Percentiles rank a stretch among this genome's conserved stretches.
Evolutionary conservation across 2,329 filamentous ascomycete genomes (phyloP).

Genomic region (Trichoderma sp.): DNA sequence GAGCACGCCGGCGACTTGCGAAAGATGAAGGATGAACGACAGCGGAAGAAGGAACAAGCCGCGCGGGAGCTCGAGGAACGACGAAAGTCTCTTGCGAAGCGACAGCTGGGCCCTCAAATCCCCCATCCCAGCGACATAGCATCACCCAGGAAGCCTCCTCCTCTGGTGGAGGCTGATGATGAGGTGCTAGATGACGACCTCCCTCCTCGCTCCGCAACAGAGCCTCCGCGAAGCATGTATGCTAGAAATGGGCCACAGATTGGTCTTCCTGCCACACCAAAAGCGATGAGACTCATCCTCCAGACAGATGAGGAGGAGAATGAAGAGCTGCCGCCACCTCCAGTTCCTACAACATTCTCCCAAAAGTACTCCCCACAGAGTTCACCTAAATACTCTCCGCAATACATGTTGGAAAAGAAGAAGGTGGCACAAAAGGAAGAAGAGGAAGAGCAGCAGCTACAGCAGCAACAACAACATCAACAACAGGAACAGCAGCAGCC

Average conservation of each 20-base stretch:
- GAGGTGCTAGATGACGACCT: conserved; percentile 48
- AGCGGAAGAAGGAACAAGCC: conserved; percentile 71
- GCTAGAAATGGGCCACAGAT: conserved; percentile 58
- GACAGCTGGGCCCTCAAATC: conserved; percentile 79
- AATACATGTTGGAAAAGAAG: conserved; percentile 41
- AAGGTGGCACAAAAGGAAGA: conserved; percentile 31
- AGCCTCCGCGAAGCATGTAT: conserved; percentile 60
- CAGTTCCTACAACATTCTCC: conserved; percentile 54
- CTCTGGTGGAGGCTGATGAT: conserved; percentile 50
- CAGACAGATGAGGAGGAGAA: conserved; percentile 52
- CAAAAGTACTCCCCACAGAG: conserved; percentile 48
- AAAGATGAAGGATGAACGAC: conserved; percentile 62
- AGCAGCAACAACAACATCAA: not conserved
- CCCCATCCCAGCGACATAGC: conserved; percentile 67
- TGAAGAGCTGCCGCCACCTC: conserved; percentile 52
- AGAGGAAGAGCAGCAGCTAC: not conserved
- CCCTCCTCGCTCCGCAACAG: conserved; percentile 66
- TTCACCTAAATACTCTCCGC: conserved; percentile 34
- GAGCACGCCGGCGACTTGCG: conserved; percentile 59
- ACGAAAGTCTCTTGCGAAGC: conserved; percentile 78
- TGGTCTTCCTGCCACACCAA: conserved; percentile 87
- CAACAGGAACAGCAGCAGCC: conserved; percentile 31
- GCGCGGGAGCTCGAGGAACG: conserved; percentile 88
- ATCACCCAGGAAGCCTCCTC: conserved; percentile 34
- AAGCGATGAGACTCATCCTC: conserved; percentile 84